Evolutionary conservation across 768 basidiomycete species (phyloP).

Genomic region (Filobasidium wieringae): DNA sequence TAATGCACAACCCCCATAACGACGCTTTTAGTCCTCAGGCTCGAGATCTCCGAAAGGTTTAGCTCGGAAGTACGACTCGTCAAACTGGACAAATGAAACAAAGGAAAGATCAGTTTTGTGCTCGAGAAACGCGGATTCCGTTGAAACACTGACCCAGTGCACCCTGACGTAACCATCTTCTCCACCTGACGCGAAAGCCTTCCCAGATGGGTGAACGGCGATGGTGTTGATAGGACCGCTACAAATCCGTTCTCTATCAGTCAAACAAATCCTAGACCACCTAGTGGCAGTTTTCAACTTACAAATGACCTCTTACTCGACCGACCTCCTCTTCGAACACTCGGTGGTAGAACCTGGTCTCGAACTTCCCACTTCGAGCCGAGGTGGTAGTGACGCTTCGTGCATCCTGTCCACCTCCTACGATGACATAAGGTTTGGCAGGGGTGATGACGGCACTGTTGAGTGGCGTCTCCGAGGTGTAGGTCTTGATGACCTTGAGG

Average conservation of each 20-base stretch:
- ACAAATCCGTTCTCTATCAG: too few relatives aligned
- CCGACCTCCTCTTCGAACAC: conserved; percentile 94
- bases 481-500: conserved; percentile 84
- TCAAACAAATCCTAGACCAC: conserved; percentile 2
- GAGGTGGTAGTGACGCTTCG: conserved; percentile 96
- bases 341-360: conserved; percentile 96
- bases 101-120: background rate
- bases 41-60: conserved; percentile 87
- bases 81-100: conserved; percentile 44
- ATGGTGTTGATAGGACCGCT: conserved; percentile 50
- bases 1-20: conserved; percentile 12
- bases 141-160: conserved; percentile 31
- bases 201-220: conserved; percentile 80
- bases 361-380: conserved; percentile 87
- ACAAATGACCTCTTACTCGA: conserved; percentile 97
- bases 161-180: conserved; percentile 70
- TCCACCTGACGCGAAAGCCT: conserved; percentile 80
- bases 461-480: conserved; percentile 79
- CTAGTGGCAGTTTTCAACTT: too few relatives aligned
- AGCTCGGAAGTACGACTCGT: conserved; percentile 84
- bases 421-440: conserved; percentile 72
- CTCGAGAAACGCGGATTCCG: background rate
- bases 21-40: conserved; percentile 47
- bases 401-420: conserved; percentile 96
- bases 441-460: conserved; percentile 86